Conservation (phyloP, 2,329 filamentous ascomycete genomes). For the Paecilomyces niveus region DNA sequence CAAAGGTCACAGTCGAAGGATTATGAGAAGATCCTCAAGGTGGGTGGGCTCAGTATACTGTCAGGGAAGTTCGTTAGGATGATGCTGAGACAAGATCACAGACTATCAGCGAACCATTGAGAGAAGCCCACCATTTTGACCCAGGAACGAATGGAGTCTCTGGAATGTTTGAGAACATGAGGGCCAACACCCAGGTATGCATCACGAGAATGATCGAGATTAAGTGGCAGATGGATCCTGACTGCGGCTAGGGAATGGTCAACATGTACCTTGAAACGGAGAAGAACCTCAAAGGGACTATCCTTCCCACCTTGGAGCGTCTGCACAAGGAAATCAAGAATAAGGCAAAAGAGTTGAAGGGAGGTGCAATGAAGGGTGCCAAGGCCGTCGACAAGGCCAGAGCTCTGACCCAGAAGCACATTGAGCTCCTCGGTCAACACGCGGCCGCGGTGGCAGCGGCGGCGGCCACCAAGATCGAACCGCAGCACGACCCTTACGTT, state of each 20-base stretch:
- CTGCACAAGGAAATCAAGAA: conserved; percentile 95
- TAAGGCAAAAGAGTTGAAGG: conserved; percentile 82
- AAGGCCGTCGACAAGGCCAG: conserved; percentile 92
- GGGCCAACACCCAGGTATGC: conserved; percentile 71
- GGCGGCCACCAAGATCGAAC: conserved; percentile 61
- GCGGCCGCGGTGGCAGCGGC: conserved; percentile 69
- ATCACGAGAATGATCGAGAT: background rate
- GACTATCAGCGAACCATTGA: conserved; percentile 79
- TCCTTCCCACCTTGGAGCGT: conserved; percentile 81
- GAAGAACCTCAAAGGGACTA: conserved; percentile 77
- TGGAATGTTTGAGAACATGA: conserved; percentile 89
- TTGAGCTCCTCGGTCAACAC: conserved; percentile 85
- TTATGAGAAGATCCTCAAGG: conserved; percentile 91
- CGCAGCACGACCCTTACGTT: conserved; percentile 80
- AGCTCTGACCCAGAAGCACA: conserved; percentile 82
- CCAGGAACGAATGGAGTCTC: conserved; percentile 80
- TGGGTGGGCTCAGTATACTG: conserved; percentile 19
- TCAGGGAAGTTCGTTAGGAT: background rate
- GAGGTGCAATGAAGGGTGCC: conserved; percentile 72
- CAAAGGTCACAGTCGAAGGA: conserved; percentile 83
- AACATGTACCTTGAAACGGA: conserved; percentile 88
- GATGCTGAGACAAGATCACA: conserved; percentile 24
- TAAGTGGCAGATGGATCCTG: background rate
- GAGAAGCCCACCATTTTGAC: conserved; percentile 89
- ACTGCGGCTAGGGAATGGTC: conserved; percentile 58